Conservation (phyloP, 257 asterid species). For the Craterostigma plantagineum region DNA sequence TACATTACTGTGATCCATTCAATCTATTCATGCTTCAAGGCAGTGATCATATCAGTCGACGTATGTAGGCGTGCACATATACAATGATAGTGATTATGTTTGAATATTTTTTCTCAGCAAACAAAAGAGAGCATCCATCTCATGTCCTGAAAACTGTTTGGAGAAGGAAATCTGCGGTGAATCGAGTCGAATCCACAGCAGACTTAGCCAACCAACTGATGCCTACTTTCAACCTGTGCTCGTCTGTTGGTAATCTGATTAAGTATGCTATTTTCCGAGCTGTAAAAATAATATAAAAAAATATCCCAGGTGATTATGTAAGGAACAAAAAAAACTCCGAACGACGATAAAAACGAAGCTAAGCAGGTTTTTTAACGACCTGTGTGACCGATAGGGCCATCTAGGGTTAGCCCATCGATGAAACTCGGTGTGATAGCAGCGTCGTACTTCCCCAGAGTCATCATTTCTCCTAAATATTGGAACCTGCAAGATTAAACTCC, state of each 20-base stretch:
- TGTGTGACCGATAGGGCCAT: slow-evolving; percentile 81
- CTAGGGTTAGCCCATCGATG: slow-evolving; percentile 65
- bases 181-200: slow-evolving; percentile 65
- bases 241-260: slow-evolving; percentile 71
- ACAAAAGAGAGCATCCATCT: slow-evolving; percentile 3
- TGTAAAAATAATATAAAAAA: slow-evolving; percentile 19
- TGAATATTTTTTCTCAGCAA: too few relatives aligned
- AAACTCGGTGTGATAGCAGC: slow-evolving; percentile 84
- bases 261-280: slow-evolving; percentile 85
- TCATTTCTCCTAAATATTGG: slow-evolving; percentile 94
- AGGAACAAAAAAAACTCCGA: not conserved
- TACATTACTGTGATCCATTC: too few relatives aligned
- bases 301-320: too few relatives aligned
- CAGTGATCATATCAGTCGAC: too few relatives aligned
- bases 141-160: slow-evolving; percentile 35
- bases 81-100: too few relatives aligned
- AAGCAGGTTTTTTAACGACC: slow-evolving; percentile 19
- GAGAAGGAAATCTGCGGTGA: slow-evolving; percentile 40
- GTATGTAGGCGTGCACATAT: too few relatives aligned
- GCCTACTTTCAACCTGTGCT: slow-evolving; percentile 83
- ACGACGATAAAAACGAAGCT: not conserved
- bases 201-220: slow-evolving; percentile 80
- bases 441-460: slow-evolving; percentile 82
- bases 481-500: slow-evolving; percentile 24
- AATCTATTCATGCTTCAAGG: too few relatives aligned